Conservation (phyloP, 2,329 filamentous ascomycete genomes). For the Rhynchosporium graminicola region DNA sequence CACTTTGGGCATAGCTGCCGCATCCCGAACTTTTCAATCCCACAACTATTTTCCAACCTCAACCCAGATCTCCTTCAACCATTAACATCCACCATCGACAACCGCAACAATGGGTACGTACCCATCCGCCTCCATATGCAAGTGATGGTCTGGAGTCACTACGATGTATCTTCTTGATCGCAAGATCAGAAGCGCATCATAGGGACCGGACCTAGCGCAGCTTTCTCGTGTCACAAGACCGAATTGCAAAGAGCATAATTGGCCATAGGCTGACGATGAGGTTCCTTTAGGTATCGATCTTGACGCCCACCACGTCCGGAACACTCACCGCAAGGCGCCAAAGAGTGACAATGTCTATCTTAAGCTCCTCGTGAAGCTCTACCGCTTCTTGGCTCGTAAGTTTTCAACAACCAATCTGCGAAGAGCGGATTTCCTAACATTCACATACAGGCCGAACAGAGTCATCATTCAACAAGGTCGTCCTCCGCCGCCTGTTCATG, state of each 20-base stretch:
- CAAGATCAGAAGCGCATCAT: slow-evolving; percentile 26
- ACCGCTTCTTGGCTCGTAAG: slow-evolving; percentile 95
- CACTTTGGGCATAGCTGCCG: not conserved
- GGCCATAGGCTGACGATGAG: slow-evolving; percentile 63
- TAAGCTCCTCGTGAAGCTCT: slow-evolving; percentile 96
- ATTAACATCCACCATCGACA: slow-evolving; percentile 34
- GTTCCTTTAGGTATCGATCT: slow-evolving; percentile 68
- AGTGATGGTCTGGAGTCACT: slow-evolving; percentile 39
- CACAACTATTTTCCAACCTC: not conserved
- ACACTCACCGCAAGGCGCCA: slow-evolving; percentile 85
- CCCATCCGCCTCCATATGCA: slow-evolving; percentile 42
- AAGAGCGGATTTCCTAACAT: slow-evolving; percentile 6
- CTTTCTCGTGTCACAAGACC: slow-evolving; percentile 40
- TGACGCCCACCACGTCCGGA: slow-evolving; percentile 67
- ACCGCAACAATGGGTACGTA: slow-evolving; percentile 43
- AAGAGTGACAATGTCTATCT: slow-evolving; percentile 99
- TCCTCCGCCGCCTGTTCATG: slow-evolving; percentile 97
- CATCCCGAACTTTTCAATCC: not conserved
- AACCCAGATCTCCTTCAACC: slow-evolving; percentile 7
- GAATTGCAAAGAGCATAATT: slow-evolving; percentile 60
- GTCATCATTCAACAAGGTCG: slow-evolving; percentile 96
- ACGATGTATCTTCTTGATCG: slow-evolving; percentile 20
- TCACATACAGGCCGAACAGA: slow-evolving; percentile 79
- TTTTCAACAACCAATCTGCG: slow-evolving; percentile 37
- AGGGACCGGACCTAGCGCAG: slow-evolving; percentile 38